phyloP scores from a whole-genome alignment of 2,329 filamentous ascomycete genomes.

The Bipolaris gigantea region DNA sequence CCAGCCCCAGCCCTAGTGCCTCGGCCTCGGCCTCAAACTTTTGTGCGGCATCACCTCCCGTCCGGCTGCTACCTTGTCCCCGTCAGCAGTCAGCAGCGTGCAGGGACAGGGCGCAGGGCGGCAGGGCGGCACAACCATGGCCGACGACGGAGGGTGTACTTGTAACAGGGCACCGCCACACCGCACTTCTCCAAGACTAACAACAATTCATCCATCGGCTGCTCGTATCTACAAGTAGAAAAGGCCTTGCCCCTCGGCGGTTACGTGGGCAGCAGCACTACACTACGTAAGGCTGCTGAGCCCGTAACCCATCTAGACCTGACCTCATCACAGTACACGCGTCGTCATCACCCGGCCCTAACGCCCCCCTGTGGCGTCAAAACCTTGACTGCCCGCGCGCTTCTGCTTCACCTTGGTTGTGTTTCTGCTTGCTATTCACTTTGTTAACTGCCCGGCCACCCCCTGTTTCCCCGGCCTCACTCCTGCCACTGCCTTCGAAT shows the following conservation, averaged over 20 bases:
- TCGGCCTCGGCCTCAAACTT: neutral
- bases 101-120: neutral
- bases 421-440: conserved; percentile 3
- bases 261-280: conserved; percentile 15
- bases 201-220: conserved; percentile 3
- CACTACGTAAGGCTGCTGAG: conserved; percentile 9
- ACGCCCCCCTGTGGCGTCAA: conserved; percentile 9
- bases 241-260: neutral
- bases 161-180: conserved; percentile 10
- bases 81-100: neutral
- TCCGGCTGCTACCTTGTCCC: neutral
- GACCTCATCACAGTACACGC: conserved; percentile 17
- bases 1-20: neutral
- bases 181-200: neutral
- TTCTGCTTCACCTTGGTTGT: conserved; percentile 1
- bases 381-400: conserved; percentile 2
- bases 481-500: neutral
- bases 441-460: conserved; percentile 1
- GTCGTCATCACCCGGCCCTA: conserved; percentile 16
- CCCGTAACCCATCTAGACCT: conserved; percentile 12
- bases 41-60: neutral
- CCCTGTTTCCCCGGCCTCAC: neutral
- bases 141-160: neutral
- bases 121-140: neutral
- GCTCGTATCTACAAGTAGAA: neutral